Evolutionary conservation across 345 rosid species (phyloP).

Genomic region (Linum tenue): DNA sequence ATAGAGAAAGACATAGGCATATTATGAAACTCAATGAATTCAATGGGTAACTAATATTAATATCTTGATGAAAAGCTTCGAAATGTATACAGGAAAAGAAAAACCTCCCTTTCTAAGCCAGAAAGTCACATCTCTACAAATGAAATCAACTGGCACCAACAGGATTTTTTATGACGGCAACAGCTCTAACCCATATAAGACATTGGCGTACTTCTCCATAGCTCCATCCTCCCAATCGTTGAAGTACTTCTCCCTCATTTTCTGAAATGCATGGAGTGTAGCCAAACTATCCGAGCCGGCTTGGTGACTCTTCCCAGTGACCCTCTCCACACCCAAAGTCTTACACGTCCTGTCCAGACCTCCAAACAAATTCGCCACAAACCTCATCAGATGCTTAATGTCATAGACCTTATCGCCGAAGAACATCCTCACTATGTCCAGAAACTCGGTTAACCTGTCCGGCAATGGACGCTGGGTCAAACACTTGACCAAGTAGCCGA

Average conservation of each 20-base stretch:
- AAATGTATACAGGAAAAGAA: background rate
- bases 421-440: conserved; percentile 17
- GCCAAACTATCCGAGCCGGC: conserved; percentile 43
- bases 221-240: background rate
- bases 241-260: conserved; percentile 28
- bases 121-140: background rate
- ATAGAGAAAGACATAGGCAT: background rate
- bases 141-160: background rate
- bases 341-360: conserved; percentile 25
- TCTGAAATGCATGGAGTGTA: conserved; percentile 34
- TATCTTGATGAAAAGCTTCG: background rate
- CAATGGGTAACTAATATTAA: background rate
- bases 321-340: conserved; percentile 16
- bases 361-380: conserved; percentile 19
- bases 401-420: conserved; percentile 23
- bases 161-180: background rate
- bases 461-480: conserved; percentile 21
- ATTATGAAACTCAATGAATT: background rate
- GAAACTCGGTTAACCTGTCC: conserved; percentile 8
- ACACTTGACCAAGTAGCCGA: conserved; percentile 24
- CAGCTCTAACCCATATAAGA: conserved; percentile 4
- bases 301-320: conserved; percentile 35
- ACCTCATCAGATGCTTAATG: conserved; percentile 24
- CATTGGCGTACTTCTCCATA: conserved; percentile 2
- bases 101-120: background rate